Evolutionary conservation across 2,329 filamentous ascomycete species (phyloP), one percentile per base, ranked within the genome.

Genomic region (Phialocephala sp.): DNA sequence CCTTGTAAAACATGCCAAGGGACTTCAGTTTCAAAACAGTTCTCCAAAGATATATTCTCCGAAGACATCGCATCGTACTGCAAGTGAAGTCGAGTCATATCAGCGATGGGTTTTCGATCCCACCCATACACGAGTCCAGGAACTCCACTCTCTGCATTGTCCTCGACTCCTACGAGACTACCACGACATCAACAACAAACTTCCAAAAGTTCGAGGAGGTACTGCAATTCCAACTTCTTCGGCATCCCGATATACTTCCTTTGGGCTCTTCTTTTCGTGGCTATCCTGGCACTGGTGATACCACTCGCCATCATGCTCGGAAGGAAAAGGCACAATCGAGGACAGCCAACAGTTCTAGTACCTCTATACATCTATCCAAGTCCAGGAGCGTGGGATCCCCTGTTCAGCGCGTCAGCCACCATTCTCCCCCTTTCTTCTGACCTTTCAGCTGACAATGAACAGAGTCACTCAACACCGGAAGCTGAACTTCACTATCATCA

Each of bases 351-450:
- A 57, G 77, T 83, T 15, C 76, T 83, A 65, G 77, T 84, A 54
- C 81, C 81, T 66, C 79, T 84, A 60, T 83, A 83, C 72, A 76
- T 83, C 50, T 83, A 83, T 73, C 81, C 81, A 63, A 76, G 76
- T 45, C 75, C 77, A n/a, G 80, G 78, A 52, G 80, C 80, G 24
- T 84, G 81, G 81, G 73, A 79, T 67, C 79, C 80, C 15, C 73
- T 83, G 65, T 78, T 79, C 71, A 69, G 78, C 68, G 79, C 79
- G 80, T 83, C 77, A 63, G 66, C 39, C 50, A 32, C 39, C 32
- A 6, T 22, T 37, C 32, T 45, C 22, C 37, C 54, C 36, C n/a
- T 15, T 15, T 11, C 55, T 20, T 4, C 35, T 60, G 2, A 20
- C 37, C 8, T 36, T 24, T 14, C n/a, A 20, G 27, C n/a, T 41